These are phyloP conservation scores for Neofusicoccum ribis DNA, from an alignment of 2,329 filamentous ascomycete genomes.

Conservation along the genomic window DNA sequence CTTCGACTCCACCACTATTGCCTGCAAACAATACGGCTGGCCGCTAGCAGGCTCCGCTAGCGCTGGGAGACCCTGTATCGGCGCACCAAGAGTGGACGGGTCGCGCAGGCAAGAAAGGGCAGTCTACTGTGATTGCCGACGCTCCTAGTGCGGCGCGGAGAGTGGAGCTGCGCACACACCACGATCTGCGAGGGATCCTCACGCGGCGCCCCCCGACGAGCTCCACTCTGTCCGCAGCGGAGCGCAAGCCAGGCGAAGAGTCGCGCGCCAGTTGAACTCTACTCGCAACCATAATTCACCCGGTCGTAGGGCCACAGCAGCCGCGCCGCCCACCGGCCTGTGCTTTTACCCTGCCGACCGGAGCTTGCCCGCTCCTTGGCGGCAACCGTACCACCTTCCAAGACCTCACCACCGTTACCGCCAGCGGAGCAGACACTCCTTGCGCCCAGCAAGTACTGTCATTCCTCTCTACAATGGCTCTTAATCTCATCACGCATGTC, in stretches of 20 bases:
- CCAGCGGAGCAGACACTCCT: neutral
- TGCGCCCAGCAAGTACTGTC: neutral
- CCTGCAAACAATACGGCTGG: too few relatives aligned
- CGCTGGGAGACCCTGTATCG: too few relatives aligned
- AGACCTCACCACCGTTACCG: neutral
- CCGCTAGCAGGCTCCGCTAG: too few relatives aligned
- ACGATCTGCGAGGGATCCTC: slow-evolving; percentile 15
- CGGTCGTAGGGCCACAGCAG: neutral
- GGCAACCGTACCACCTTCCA: neutral
- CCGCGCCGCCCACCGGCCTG: too few relatives aligned
- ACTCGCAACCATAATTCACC: neutral
- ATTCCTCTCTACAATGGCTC: neutral
- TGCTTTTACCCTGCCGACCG: too few relatives aligned
- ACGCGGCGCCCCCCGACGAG: neutral
- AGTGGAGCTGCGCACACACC: neutral
- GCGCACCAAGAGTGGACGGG: too few relatives aligned
- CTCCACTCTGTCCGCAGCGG: slow-evolving; percentile 1
- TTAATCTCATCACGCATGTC: neutral
- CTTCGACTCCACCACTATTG: neutral
- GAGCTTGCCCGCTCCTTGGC: neutral
- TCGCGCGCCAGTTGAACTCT: neutral
- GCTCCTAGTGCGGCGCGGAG: neutral
- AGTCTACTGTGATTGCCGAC: neutral
- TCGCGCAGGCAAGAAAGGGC: too few relatives aligned
- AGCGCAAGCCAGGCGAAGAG: neutral